Evolutionary conservation across 2,329 filamentous ascomycete genomes (phyloP).

Genomic region (Furcasterigmium furcatum): DNA sequence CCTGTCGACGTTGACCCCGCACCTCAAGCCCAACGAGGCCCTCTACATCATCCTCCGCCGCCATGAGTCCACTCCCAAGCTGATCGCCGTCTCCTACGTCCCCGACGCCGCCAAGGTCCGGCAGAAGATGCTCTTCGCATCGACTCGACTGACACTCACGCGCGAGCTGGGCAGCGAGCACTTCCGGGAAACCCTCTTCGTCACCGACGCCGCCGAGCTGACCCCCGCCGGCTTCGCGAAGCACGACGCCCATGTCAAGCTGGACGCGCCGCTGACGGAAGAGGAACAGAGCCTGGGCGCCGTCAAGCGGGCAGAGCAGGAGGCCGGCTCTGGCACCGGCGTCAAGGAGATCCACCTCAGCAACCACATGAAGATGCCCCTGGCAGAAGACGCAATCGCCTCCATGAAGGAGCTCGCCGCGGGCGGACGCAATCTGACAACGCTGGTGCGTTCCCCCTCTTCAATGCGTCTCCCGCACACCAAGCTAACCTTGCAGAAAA

Average conservation of each 20-base stretch:
- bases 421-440: constrained; percentile 51
- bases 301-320: constrained; percentile 72
- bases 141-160: constrained; percentile 70
- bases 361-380: constrained; percentile 53
- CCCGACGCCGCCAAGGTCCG: constrained; percentile 76
- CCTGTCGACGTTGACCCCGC: constrained; percentile 56
- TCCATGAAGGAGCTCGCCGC: constrained; percentile 59
- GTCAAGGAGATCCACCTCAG: constrained; percentile 56
- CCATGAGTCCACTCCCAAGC: constrained; percentile 51
- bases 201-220: constrained; percentile 67
- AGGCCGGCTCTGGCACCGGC: constrained; percentile 67
- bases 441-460: constrained; percentile 50
- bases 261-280: constrained; percentile 71
- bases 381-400: constrained; percentile 60
- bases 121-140: constrained; percentile 84
- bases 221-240: constrained; percentile 66
- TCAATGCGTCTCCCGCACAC: not conserved
- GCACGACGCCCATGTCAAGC: constrained; percentile 64
- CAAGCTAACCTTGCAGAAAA: constrained; percentile 48
- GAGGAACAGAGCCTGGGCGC: constrained; percentile 71
- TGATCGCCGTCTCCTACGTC: constrained; percentile 74
- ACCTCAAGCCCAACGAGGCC: constrained; percentile 64
- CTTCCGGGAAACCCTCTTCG: constrained; percentile 74
- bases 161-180: constrained; percentile 76
- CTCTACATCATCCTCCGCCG: constrained; percentile 75